Conservation (phyloP, 2,329 filamentous ascomycete species). For the Ceratocystis eucalypticola region DNA sequence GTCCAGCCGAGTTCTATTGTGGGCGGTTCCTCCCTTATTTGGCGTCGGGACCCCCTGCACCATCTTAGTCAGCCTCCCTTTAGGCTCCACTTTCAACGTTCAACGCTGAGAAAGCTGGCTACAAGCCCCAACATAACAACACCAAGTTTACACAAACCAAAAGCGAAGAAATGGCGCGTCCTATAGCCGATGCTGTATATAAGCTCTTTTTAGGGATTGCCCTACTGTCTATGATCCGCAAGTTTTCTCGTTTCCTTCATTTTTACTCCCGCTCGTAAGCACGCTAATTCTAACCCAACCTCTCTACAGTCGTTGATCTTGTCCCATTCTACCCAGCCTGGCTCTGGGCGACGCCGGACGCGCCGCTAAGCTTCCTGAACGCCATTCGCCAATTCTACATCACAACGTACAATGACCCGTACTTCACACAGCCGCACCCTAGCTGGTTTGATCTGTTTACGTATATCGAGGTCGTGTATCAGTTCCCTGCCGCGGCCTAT, state of each 20-base stretch:
- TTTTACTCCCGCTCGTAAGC: not conserved
- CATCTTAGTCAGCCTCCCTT: no score
- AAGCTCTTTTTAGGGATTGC: constrained; percentile 12
- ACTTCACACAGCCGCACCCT: constrained; percentile 28
- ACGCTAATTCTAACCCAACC: not conserved
- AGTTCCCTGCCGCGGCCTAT: constrained; percentile 39
- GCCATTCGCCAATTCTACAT: constrained; percentile 36
- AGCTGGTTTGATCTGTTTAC: constrained; percentile 41
- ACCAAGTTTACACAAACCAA: no score
- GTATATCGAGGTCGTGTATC: constrained; percentile 36
- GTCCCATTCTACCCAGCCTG: constrained; percentile 38
- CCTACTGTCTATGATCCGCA: constrained; percentile 21
- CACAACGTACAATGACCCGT: constrained; percentile 38
- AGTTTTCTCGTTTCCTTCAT: not conserved
- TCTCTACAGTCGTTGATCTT: constrained; percentile 37
- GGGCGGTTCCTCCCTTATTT: no score
- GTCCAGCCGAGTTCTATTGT: no score
- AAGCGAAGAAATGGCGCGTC: constrained; percentile 4
- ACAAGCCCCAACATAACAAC: no score
- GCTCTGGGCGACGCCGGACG: constrained; percentile 30
- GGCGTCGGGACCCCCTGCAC: no score
- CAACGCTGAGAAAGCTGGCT: no score
- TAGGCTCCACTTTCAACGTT: no score
- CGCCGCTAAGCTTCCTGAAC: constrained; percentile 37
- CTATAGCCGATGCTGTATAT: constrained; percentile 4